Conservation (phyloP, 306 rosid species). For the Quercus glauca region DNA sequence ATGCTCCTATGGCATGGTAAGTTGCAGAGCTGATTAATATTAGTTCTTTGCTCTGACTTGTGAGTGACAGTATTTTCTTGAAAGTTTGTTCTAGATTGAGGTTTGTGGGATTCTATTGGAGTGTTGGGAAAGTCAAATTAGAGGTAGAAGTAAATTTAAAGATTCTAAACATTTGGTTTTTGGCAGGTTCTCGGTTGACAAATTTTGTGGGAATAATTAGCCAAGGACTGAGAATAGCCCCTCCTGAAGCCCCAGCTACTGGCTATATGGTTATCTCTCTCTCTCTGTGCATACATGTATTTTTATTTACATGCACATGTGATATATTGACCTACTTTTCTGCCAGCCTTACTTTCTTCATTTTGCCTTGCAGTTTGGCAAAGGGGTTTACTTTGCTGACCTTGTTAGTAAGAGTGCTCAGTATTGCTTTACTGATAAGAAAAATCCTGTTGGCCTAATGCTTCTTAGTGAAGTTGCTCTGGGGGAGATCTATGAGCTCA, state of each 20-base stretch:
- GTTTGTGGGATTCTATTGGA: background rate
- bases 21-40: constrained; percentile 21
- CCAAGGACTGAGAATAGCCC: constrained; percentile 98
- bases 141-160: constrained; percentile 12
- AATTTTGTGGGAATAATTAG: constrained; percentile 91
- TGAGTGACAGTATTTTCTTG: constrained; percentile 23
- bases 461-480: constrained; percentile 93
- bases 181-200: constrained; percentile 85
- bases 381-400: constrained; percentile 94
- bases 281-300: background rate
- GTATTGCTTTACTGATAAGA: constrained; percentile 95
- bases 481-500: constrained; percentile 81
- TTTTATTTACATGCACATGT: background rate
- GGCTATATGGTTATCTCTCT: constrained; percentile 78
- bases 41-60: constrained; percentile 1
- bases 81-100: background rate
- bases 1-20: constrained; percentile 99
- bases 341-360: constrained; percentile 16
- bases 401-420: constrained; percentile 97
- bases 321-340: background rate
- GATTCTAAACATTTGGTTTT: background rate
- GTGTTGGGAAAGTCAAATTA: constrained; percentile 9
- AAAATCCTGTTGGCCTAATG: constrained; percentile 82
- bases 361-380: constrained; percentile 77
- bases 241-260: constrained; percentile 98